Conservation (phyloP, 2,329 filamentous ascomycete species). For the Albifimbria verrucaria region DNA sequence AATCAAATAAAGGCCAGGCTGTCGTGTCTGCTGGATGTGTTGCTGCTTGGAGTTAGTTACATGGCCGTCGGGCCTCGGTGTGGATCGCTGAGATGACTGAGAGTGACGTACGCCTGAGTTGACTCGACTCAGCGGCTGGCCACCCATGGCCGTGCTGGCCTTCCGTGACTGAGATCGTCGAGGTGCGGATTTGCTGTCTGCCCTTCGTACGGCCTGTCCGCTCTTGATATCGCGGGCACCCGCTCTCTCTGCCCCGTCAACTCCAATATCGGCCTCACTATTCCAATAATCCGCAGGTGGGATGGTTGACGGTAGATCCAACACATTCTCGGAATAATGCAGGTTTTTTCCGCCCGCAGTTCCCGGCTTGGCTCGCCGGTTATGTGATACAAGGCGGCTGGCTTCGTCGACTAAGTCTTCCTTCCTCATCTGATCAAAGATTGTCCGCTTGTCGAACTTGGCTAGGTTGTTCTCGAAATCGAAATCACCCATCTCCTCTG, state of each 20-base stretch:
- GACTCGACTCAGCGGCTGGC: slow-evolving; percentile 42
- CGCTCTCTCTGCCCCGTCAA: slow-evolving; percentile 42
- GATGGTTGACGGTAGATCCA: slow-evolving; percentile 55
- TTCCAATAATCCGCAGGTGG: slow-evolving; percentile 63
- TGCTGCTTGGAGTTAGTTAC: slow-evolving; percentile 32
- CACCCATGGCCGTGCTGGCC: slow-evolving; percentile 40
- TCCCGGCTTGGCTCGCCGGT: slow-evolving; percentile 65
- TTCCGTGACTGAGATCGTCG: slow-evolving; percentile 57
- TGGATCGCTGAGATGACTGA: slow-evolving; percentile 26
- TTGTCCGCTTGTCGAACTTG: slow-evolving; percentile 88
- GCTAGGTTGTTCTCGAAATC: slow-evolving; percentile 87
- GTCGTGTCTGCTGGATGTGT: slow-evolving; percentile 32
- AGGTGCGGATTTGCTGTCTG: slow-evolving; percentile 49
- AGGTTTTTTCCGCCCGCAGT: slow-evolving; percentile 84
- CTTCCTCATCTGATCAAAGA: slow-evolving; percentile 89
- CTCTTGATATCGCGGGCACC: slow-evolving; percentile 51
- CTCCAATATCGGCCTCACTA: slow-evolving; percentile 67
- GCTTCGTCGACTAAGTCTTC: slow-evolving; percentile 88
- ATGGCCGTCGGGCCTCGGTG: slow-evolving; percentile 24
- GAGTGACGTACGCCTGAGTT: slow-evolving; percentile 42
- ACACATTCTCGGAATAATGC: slow-evolving; percentile 87
- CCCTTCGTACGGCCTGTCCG: slow-evolving; percentile 45
- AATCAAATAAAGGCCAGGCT: slow-evolving; percentile 49
- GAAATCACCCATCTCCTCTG: slow-evolving; percentile 91
- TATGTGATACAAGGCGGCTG: slow-evolving; percentile 86